These are phyloP conservation scores for Rutstroemia sp. DNA, from an alignment of 2,329 filamentous ascomycete species.

Conservation along the genomic window DNA sequence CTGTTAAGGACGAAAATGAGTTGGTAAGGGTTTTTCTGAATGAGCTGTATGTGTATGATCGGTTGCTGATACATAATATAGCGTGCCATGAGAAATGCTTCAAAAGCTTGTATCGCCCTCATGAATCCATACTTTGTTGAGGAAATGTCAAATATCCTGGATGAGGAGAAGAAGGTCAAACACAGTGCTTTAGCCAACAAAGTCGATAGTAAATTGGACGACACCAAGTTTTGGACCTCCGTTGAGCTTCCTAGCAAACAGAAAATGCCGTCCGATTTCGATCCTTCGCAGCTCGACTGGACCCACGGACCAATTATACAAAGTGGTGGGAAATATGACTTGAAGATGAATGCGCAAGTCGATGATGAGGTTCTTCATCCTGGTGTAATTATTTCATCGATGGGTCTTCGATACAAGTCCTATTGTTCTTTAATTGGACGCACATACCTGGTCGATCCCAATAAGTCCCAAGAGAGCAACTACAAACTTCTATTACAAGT, in stretches of 20 bases:
- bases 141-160: slow-evolving; percentile 93
- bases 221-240: slow-evolving; percentile 86
- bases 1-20: slow-evolving; percentile 92
- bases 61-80: slow-evolving; percentile 25
- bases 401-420: slow-evolving; percentile 91
- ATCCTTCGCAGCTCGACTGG: slow-evolving; percentile 87
- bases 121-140: slow-evolving; percentile 97
- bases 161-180: slow-evolving; percentile 94
- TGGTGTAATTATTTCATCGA: slow-evolving; percentile 85
- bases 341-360: slow-evolving; percentile 70
- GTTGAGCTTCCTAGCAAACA: slow-evolving; percentile 60
- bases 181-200: slow-evolving; percentile 81
- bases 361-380: slow-evolving; percentile 80
- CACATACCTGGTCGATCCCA: slow-evolving; percentile 94
- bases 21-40: slow-evolving; percentile 41
- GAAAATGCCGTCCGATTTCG: slow-evolving; percentile 82
- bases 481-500: slow-evolving; percentile 84
- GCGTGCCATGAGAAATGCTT: slow-evolving; percentile 89
- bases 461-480: slow-evolving; percentile 88
- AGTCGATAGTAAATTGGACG: slow-evolving; percentile 85
- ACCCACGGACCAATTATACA: slow-evolving; percentile 84
- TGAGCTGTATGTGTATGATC: slow-evolving; percentile 9
- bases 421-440: slow-evolving; percentile 90
- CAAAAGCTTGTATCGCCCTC: slow-evolving; percentile 85
- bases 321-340: slow-evolving; percentile 91